Base-by-base conservation (phyloP, 2,329 filamentous ascomycete genomes). In the Cordyceps cicadae region DNA sequence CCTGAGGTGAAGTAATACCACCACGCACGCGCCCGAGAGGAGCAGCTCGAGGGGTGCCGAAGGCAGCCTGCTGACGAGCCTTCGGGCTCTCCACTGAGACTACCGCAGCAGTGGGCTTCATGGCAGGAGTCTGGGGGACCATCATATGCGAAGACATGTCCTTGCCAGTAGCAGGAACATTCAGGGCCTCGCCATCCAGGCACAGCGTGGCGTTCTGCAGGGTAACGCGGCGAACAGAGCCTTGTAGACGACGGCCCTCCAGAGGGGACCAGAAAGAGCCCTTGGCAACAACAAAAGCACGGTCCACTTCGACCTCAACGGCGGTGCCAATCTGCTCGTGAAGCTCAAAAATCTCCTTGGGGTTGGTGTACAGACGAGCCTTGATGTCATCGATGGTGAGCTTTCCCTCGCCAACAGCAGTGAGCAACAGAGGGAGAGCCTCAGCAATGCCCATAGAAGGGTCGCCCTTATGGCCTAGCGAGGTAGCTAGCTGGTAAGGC, bases 291-390 rank as follows among this genome's bases (percentile, higher is more conserved):
- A 82, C 78, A 71, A 88, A 89, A 2, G 86, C 81, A 50, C 89
- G 84, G 70, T 90, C 88, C 66, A 92, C 79, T 74, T 92, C 89
- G 24, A 90, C 81, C 76, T 92, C 89, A 41, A 92, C 80, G 5
- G 83, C 84, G 43, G 87, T 86, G 62, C 86, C 86, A n/a, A 81
- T 75, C 74, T 92, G 89, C 66, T 92, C 89, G 65, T 92, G 89
- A 55, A 92, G 81, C 76, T 92, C 88, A 66, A 92, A 92, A 67
- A 92, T 92, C 70, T 83, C 82, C 76, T 88, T 89, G 3, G 89
- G 89, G 70, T 91, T 92, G 69, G 90, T 86, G 70, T 92, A 88
- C 52, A 92, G 80, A 48, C 87, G 84, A 60, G 75, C 70, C 70
- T 84, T 87, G 70, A 92, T 81, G 69, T 92, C 88, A 37, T 92